A percentile compares a stretch with the other conserved stretches of the same genome.
These are phyloP conservation scores for Albizia julibrissin DNA, from an alignment of 306 rosid genomes.

Conservation along the genomic window DNA sequence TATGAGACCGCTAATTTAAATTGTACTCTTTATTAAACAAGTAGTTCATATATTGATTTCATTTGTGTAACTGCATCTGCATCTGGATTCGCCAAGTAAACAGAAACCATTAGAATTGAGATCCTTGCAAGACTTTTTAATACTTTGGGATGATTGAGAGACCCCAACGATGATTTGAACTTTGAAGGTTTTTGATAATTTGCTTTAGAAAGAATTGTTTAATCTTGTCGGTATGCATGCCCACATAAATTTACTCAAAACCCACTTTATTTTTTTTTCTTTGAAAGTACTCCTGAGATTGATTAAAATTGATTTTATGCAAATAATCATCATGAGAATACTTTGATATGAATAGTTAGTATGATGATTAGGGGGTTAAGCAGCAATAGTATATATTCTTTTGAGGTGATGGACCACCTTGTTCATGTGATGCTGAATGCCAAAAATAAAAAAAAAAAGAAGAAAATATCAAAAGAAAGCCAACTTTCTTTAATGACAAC, in stretches of 20 bases:
- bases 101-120: slow-evolving; percentile 24
- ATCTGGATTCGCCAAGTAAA: neutral
- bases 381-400: neutral
- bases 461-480: slow-evolving; percentile 10
- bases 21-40: neutral
- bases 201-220: slow-evolving; percentile 17
- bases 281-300: neutral
- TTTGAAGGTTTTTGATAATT: neutral
- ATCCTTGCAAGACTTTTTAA: neutral
- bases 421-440: slow-evolving; percentile 57
- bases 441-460: slow-evolving; percentile 31
- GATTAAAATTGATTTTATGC: neutral
- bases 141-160: neutral
- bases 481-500: slow-evolving; percentile 28
- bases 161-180: neutral
- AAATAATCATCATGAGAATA: slow-evolving; percentile 24
- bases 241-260: slow-evolving; percentile 2
- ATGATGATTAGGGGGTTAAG: slow-evolving; percentile 30
- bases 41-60: neutral
- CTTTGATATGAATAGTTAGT: slow-evolving; percentile 29
- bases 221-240: slow-evolving; percentile 27
- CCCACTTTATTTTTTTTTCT: neutral
- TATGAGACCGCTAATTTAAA: neutral
- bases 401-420: slow-evolving; percentile 51
- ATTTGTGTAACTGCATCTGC: slow-evolving; percentile 12